These are phyloP conservation scores for Aureobasidium zeae DNA, from an alignment of 2,329 filamentous ascomycete genomes.

Conservation along the genomic window DNA sequence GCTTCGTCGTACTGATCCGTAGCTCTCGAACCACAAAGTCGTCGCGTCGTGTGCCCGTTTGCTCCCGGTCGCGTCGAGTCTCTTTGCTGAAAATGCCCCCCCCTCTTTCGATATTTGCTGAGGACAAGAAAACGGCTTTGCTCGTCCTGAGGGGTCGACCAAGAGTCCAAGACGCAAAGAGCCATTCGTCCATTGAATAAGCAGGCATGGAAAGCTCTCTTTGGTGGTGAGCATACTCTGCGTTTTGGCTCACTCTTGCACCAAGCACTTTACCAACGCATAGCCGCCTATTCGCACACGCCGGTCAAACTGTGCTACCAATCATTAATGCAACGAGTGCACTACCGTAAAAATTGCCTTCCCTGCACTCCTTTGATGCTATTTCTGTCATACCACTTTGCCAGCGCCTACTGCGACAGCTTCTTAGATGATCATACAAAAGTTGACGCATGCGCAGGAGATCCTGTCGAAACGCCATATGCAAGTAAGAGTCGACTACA, in stretches of 20 bases:
- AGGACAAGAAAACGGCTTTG: slow-evolving; percentile 8
- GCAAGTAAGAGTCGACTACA: neutral
- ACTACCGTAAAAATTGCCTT: neutral
- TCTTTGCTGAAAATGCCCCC: too few species aligned
- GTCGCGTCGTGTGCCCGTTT: neutral
- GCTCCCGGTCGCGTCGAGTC: neutral
- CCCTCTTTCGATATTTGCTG: slow-evolving; percentile 2
- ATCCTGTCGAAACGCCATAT: neutral
- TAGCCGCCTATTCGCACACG: too few species aligned
- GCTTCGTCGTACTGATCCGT: too few species aligned
- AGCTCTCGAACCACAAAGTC: neutral
- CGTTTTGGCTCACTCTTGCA: too few species aligned
- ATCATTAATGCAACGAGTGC: too few species aligned
- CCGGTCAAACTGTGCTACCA: too few species aligned
- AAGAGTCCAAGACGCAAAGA: neutral
- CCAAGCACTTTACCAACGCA: too few species aligned
- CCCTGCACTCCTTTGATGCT: neutral
- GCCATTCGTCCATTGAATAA: slow-evolving; percentile 3
- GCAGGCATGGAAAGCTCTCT: too few species aligned
- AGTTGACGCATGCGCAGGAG: neutral
- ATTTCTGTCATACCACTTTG: slow-evolving; percentile 1
- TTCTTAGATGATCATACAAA: neutral
- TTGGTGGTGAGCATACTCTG: too few species aligned
- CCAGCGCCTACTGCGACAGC: slow-evolving; percentile 10
- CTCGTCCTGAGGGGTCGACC: slow-evolving; percentile 7